Base-by-base conservation (phyloP, 306 rosid species). In the Cyclanthera cordifolia region DNA sequence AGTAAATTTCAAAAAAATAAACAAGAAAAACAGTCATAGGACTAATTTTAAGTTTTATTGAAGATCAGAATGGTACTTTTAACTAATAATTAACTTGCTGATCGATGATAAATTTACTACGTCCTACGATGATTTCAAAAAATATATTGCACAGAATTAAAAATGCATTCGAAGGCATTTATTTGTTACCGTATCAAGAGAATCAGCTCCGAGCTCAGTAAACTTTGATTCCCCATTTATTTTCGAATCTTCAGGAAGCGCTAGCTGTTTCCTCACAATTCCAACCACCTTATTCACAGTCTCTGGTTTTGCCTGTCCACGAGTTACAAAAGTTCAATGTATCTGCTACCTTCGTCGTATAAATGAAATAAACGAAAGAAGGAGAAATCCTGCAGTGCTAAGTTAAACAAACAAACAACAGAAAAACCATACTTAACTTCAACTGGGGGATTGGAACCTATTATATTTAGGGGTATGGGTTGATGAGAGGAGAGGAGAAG, bases 191-290 rank as follows among this genome's bases (percentile, higher is more conserved):
- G 96, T 93, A 82, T 93, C 97, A 20, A 93, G 99, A 73, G 96
- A 93, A 79, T 93, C 96, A 56, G 97, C 97, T 66, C 99, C 99
- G 52, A 93, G 95, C n/a, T 82, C 79, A 51, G 81, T 1, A 77
- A 93, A 93, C 72, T 85, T 90, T 30, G 97, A 88, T 69, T 83
- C 91, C 50, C 88, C 95, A 13, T 74, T 49, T 75, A 93, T 81
- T 30, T 52, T 0, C 0, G 81, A 41, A 24, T 27, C 90, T 16
- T 55, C 91, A 8, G 88, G 53, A 27, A 93, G 76, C 16, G 95
- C 99, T 66, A 93, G 85, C 82, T 93, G 99, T 81, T 93, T 87
- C 87, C 77, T 88, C 78, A 93, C 99, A 14, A 93, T 83, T 49
- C 61, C 71, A 53, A 82, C 80, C 58, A 90, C 97, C 89, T 90